Conservation (phyloP, 805 yeast genomes). For the Saccharomycopsis oosterbeekiorum region DNA sequence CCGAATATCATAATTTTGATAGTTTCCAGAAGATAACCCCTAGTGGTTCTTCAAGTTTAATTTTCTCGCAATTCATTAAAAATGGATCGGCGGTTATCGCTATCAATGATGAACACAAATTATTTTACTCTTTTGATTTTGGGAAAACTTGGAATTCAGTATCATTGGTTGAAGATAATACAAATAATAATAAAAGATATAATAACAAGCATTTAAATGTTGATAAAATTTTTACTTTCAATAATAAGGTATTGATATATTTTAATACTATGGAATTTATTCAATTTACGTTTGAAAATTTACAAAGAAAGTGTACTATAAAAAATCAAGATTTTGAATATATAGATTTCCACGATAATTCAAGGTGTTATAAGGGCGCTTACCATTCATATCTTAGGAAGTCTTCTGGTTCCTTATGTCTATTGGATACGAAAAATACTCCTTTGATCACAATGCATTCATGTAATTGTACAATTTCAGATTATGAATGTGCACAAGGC, state of each 20-base stretch:
- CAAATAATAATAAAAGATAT: neutral
- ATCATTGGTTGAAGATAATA: neutral
- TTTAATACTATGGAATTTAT: neutral
- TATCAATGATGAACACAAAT: conserved; percentile 23
- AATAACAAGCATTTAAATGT: neutral
- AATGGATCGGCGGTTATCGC: conserved; percentile 64
- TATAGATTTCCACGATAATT: conserved; percentile 49
- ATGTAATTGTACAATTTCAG: conserved; percentile 56
- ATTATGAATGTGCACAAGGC: conserved; percentile 61
- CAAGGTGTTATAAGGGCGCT: conserved; percentile 57
- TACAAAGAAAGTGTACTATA: neutral
- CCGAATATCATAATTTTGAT: neutral
- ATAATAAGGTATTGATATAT: conserved; percentile 13
- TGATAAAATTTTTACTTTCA: neutral
- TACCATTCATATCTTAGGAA: conserved; percentile 36
- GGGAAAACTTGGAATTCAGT: conserved; percentile 54
- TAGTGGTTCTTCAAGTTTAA: neutral
- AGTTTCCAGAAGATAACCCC: neutral
- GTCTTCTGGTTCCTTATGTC: conserved; percentile 51
- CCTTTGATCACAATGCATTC: conserved; percentile 28
- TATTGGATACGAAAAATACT: neutral
- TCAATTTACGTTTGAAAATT: neutral
- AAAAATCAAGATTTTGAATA: conserved; percentile 22
- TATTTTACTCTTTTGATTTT: conserved; percentile 59
- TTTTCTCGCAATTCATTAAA: conserved; percentile 54